Evolutionary conservation across 139 green algal species (phyloP).

Genomic region (Tetratostichococcus sp.): DNA sequence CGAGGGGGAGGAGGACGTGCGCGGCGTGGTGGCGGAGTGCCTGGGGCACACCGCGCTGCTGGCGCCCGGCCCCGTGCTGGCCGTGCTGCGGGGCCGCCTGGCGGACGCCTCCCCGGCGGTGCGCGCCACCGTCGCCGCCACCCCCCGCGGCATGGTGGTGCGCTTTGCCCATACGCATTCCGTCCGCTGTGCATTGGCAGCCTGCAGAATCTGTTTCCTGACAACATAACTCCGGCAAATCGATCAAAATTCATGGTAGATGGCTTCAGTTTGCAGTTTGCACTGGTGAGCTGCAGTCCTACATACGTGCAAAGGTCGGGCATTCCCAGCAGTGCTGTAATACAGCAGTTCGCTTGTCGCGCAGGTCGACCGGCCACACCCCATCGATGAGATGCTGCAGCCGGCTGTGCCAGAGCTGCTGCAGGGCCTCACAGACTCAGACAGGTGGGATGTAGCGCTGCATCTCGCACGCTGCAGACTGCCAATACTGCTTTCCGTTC

Average conservation of each 20-base stretch:
- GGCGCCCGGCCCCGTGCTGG: constrained; percentile 43
- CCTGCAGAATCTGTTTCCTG: too few relatives aligned
- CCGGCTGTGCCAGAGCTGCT: constrained; percentile 56
- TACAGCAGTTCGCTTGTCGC: too few relatives aligned
- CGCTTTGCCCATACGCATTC: too few relatives aligned
- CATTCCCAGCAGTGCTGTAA: too few relatives aligned
- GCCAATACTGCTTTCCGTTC: too few relatives aligned
- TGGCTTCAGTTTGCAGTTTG: too few relatives aligned
- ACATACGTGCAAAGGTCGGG: too few relatives aligned
- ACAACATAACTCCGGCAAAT: too few relatives aligned
- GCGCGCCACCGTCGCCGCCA: constrained; percentile 52
- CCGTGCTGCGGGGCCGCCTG: constrained; percentile 23
- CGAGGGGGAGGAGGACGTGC: constrained; percentile 84
- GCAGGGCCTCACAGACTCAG: constrained; percentile 49
- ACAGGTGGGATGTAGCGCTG: constrained; percentile 28
- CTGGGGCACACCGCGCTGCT: constrained; percentile 79
- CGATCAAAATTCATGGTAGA: too few relatives aligned
- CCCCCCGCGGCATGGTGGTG: constrained; percentile 63
- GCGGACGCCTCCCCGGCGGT: neutral
- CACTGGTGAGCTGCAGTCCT: too few relatives aligned
- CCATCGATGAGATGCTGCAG: constrained; percentile 63
- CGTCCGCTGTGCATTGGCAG: too few relatives aligned
- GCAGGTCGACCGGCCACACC: constrained; percentile 47
- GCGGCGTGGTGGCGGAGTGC: constrained; percentile 91
- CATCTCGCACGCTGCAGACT: too few relatives aligned